These are phyloP conservation scores for Trypanosoma cruzi DNA, from an alignment of 208 protist genomes.

Conservation along the genomic window DNA sequence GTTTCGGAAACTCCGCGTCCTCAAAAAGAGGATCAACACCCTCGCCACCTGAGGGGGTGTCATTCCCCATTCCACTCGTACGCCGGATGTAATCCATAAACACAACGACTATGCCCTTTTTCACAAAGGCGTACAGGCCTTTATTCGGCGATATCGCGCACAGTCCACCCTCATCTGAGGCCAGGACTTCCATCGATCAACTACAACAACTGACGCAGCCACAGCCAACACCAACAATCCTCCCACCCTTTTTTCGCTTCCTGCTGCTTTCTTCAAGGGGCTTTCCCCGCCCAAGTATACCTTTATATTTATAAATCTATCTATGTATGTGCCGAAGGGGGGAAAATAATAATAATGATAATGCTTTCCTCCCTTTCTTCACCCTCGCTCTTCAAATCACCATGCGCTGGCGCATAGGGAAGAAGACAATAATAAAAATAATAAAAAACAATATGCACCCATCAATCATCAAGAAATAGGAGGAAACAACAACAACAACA, in stretches of 20 bases:
- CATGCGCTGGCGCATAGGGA: too few relatives aligned
- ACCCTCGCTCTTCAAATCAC: neutral
- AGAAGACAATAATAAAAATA: neutral
- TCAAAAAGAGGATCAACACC: neutral
- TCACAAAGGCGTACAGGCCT: conserved; percentile 28
- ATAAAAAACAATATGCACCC: too few relatives aligned
- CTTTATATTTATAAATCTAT: too few relatives aligned
- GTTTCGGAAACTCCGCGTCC: neutral
- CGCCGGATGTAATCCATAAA: conserved; percentile 32
- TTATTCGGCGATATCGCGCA: conserved; percentile 30
- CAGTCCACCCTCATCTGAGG: conserved; percentile 22
- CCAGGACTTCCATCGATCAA: conserved; percentile 23
- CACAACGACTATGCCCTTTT: conserved; percentile 25
- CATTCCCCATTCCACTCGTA: conserved; percentile 11
- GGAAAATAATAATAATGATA: too few relatives aligned
- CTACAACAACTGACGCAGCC: neutral
- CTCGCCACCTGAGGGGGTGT: neutral
- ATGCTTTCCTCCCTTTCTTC: neutral
- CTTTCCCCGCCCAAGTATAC: too few relatives aligned
- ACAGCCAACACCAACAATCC: neutral
- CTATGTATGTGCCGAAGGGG: too few relatives aligned
- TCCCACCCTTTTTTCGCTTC: neutral
- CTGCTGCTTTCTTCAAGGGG: too few relatives aligned
- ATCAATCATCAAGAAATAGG: neutral
- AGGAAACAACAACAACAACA: too few relatives aligned